phyloP scores from a whole-genome alignment of 305 asterid genomes.

The Solanum hybrid region DNA sequence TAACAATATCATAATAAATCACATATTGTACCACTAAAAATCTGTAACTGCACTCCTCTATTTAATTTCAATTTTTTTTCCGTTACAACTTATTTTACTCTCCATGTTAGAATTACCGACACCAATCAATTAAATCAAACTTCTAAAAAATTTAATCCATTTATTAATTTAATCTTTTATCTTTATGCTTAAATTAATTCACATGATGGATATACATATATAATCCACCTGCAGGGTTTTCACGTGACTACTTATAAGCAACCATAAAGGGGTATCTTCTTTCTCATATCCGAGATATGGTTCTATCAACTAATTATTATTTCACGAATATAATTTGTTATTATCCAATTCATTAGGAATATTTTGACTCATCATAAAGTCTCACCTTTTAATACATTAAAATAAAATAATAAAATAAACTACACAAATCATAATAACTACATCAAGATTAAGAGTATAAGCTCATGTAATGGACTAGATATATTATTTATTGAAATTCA shows the following conservation, averaged over 20 bases:
- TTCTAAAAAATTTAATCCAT: too few species aligned
- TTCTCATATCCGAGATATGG: neutral
- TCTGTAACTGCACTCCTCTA: too few species aligned
- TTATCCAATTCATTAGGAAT: too few species aligned
- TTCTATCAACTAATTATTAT: neutral
- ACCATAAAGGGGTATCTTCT: neutral
- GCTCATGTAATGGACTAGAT: neutral
- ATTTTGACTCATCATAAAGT: neutral
- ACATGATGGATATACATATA: neutral
- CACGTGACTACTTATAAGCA: neutral
- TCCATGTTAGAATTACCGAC: neutral
- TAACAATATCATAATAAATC: too few species aligned
- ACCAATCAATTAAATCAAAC: neutral
- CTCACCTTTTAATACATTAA: neutral
- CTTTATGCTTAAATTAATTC: neutral
- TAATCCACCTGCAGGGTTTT: neutral
- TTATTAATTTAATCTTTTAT: neutral
- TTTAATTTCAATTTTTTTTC: too few species aligned
- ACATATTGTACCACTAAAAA: too few species aligned
- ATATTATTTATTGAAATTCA: too few species aligned
- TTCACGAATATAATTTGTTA: too few species aligned
- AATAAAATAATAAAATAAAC: neutral
- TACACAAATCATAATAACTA: neutral
- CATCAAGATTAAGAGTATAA: neutral
- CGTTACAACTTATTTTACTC: too few species aligned